These are phyloP conservation scores for Hanseniaspora valbyensis DNA, from an alignment of 805 yeast genomes.

Conservation along the genomic window DNA sequence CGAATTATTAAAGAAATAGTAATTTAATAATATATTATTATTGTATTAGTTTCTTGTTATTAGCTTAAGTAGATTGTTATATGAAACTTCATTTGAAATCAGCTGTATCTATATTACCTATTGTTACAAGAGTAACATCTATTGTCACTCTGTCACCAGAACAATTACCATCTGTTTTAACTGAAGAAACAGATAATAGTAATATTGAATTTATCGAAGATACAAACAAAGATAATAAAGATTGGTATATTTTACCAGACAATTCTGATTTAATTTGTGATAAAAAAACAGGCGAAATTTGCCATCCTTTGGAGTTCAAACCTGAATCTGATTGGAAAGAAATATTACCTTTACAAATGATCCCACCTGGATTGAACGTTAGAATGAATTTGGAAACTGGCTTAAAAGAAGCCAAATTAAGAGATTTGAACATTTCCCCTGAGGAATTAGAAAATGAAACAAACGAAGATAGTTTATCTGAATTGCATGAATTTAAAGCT, in stretches of 20 bases:
- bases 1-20: too few relatives aligned
- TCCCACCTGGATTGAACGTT: slow-evolving; percentile 70
- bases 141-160: slow-evolving; percentile 5
- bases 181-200: not conserved
- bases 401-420: slow-evolving; percentile 53
- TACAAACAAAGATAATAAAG: slow-evolving; percentile 12
- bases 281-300: slow-evolving; percentile 31
- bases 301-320: slow-evolving; percentile 53
- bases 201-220: not conserved
- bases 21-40: too few relatives aligned
- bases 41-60: too few relatives aligned
- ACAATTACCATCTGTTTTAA: not conserved
- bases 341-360: slow-evolving; percentile 57
- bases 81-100: not conserved
- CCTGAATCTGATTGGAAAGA: slow-evolving; percentile 61
- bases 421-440: slow-evolving; percentile 26
- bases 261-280: slow-evolving; percentile 25
- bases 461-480: slow-evolving; percentile 7
- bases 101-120: not conserved
- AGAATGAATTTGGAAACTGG: slow-evolving; percentile 66
- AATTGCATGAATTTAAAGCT: slow-evolving; percentile 23
- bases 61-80: too few relatives aligned
- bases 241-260: slow-evolving; percentile 16
- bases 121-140: not conserved
- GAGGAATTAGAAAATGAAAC: slow-evolving; percentile 11